These are phyloP conservation scores for Ascochyta viciae-villosae DNA, from an alignment of 2,329 filamentous ascomycete species.

Conservation along the genomic window DNA sequence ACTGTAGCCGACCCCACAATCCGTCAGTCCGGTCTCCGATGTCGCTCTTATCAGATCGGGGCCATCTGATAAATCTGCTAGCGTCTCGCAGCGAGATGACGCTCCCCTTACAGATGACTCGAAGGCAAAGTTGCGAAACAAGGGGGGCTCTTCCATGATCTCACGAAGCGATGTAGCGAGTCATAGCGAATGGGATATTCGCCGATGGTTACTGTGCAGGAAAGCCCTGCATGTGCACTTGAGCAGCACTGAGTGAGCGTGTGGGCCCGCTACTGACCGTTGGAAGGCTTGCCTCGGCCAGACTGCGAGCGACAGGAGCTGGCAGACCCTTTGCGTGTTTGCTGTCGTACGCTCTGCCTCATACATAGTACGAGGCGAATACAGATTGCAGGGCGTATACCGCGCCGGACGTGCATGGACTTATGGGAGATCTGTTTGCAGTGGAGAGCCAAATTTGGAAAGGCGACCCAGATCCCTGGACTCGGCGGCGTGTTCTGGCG, in stretches of 20 bases:
- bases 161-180: not conserved
- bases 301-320: not conserved
- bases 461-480: not conserved
- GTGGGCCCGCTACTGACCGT: conserved; percentile 17
- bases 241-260: not conserved
- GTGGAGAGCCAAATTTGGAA: conserved; percentile 1
- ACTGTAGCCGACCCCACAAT: conserved; percentile 4
- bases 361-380: not conserved
- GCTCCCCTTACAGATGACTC: too few species aligned
- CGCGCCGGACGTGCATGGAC: too few species aligned
- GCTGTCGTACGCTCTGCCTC: not conserved
- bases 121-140: not conserved
- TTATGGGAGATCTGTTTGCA: not conserved
- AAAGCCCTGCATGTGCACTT: not conserved
- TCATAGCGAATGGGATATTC: not conserved
- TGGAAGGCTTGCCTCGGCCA: not conserved
- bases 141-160: not conserved
- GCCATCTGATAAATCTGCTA: conserved; percentile 11
- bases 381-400: not conserved
- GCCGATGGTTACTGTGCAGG: not conserved
- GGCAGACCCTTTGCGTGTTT: not conserved
- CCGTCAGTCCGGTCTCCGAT: conserved; percentile 11
- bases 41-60: conserved; percentile 16
- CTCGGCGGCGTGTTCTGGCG: not conserved
- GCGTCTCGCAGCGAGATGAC: not conserved